phyloP scores from a whole-genome alignment of 2,329 filamentous ascomycete species.

The Fusarium ramigenum region DNA sequence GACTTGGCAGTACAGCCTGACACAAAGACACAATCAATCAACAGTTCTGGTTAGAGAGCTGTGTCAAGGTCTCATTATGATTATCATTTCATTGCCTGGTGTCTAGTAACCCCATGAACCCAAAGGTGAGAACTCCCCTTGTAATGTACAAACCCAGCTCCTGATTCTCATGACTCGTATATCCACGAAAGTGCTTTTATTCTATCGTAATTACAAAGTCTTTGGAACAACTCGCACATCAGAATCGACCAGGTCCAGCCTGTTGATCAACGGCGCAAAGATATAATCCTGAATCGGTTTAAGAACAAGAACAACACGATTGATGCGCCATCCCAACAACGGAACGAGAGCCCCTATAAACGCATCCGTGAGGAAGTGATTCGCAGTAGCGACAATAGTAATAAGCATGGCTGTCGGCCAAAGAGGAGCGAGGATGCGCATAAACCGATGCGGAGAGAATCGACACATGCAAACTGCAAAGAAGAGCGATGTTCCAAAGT shows the following conservation, averaged over 20 bases:
- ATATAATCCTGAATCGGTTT: conserved; percentile 44
- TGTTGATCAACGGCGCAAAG: conserved; percentile 38
- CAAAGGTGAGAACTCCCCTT: background rate
- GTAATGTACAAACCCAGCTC: background rate
- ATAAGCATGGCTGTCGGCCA: conserved; percentile 56
- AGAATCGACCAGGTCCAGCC: conserved; percentile 38
- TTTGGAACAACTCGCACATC: conserved; percentile 30
- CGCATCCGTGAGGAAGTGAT: conserved; percentile 52
- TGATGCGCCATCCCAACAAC: conserved; percentile 48
- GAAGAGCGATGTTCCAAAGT: conserved; percentile 55
- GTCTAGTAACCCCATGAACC: background rate
- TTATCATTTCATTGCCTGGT: background rate
- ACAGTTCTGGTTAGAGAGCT: background rate
- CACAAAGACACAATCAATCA: fast-evolving
- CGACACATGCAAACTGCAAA: conserved; percentile 47
- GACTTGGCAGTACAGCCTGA: fast-evolving
- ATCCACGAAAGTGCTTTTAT: too few relatives aligned
- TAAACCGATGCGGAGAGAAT: conserved; percentile 52
- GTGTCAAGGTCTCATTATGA: background rate
- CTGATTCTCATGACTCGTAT: background rate
- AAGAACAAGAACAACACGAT: conserved; percentile 39
- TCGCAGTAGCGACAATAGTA: conserved; percentile 53
- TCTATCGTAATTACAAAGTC: conserved; percentile 7
- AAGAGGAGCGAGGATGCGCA: conserved; percentile 50
- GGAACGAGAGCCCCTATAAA: conserved; percentile 48